Base-by-base conservation (phyloP, 2,329 filamentous ascomycete species). In the Aspergillus sp. region DNA sequence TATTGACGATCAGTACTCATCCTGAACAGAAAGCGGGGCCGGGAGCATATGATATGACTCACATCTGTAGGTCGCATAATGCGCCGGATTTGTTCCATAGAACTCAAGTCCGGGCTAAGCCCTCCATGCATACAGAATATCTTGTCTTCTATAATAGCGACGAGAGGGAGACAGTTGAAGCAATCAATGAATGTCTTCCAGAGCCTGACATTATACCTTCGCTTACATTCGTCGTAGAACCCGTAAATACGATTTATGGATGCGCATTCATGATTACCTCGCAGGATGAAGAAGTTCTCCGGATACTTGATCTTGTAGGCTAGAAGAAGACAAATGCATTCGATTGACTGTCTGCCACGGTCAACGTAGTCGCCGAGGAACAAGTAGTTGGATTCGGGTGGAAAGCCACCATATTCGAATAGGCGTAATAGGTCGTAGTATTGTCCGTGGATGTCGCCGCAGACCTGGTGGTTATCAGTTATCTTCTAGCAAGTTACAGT, bases 301-400 rank as follows among this genome's bases (percentile, higher is more conserved):
- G 95, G 95, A 78, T 97, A 98, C 83, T 98, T 98, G 87, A 99
- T 96, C 87, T 99, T 99, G 87, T 98, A 99, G 65, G 92, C 92
- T 54, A 99, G 87, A 58, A 99, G 86, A 65, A 99, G 85, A 82
- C 92, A 97, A 80, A 99, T 98, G 68, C 95, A 98, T 84, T 99
- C 95, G 57, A 99, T 89, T 36, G 94, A 97, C 81, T 99, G 95
- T 85, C 98, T 98, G 82, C 95, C 95, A 83, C 95, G 89, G 79
- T 99, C 95, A 72, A 99, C 95, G 74, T 99, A 99, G 78, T 99
- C 95, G 69, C 95, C 95, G 54, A 99, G 90, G 85, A 99, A 99
- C 71, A 99, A 91, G 81, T 98, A 99, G 85, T 99, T 99, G 74
- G 95, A 93, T 82, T 98, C 93, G 13, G 95, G 95, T 59, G 95